Evolutionary conservation across 495 filamentous ascomycete species (phyloP).

Genomic region (Neurospora sp.): DNA sequence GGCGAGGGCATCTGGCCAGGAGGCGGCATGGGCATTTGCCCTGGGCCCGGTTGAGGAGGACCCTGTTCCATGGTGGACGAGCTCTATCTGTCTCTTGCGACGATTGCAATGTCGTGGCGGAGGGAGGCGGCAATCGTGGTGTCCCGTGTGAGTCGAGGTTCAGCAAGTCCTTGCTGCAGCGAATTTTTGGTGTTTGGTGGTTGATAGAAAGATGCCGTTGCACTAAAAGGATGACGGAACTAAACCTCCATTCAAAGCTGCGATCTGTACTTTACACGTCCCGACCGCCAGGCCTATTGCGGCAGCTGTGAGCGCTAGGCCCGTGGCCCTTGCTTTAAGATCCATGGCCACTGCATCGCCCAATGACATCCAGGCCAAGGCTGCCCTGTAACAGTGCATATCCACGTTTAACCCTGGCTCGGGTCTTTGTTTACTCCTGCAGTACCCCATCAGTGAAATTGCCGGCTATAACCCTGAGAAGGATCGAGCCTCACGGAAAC

Average conservation of each 20-base stretch:
- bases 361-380: neutral
- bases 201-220: neutral
- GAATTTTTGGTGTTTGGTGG: neutral
- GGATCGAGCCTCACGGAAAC: neutral
- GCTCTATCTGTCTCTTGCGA: slow-evolving; percentile 4
- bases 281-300: neutral
- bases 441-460: neutral
- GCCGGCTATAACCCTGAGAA: neutral
- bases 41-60: slow-evolving; percentile 9
- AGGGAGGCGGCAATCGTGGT: neutral
- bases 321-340: neutral
- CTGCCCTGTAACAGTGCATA: neutral
- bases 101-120: neutral
- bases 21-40: slow-evolving; percentile 30
- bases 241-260: neutral
- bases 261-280: neutral
- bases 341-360: neutral
- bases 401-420: neutral
- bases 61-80: slow-evolving; percentile 5
- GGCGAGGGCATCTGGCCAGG: slow-evolving; percentile 60
- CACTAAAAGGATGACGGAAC: slow-evolving; percentile 1
- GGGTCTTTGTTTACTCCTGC: neutral
- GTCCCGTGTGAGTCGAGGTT: neutral
- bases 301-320: neutral
- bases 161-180: neutral